These are phyloP conservation scores for Diaporthe ampelina DNA, from an alignment of 2,329 filamentous ascomycete species.

Conservation along the genomic window DNA sequence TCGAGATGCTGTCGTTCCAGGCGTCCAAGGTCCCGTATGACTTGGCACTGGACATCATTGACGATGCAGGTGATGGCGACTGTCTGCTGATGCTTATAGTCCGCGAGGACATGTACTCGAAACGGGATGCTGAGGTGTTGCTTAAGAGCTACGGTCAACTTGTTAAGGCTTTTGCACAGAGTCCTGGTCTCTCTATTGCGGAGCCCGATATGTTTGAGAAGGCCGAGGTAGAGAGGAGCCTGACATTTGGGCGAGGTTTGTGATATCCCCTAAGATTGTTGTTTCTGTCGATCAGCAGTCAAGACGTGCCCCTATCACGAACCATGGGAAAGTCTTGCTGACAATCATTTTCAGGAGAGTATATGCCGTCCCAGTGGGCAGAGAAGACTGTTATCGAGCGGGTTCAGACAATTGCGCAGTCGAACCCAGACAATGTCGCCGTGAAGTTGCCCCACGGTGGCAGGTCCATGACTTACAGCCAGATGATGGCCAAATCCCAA, in stretches of 20 bases:
- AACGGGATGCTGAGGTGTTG: not conserved
- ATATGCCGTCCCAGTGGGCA: not conserved
- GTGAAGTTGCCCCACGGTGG: slow-evolving; percentile 1
- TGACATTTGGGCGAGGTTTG: slow-evolving; percentile 4
- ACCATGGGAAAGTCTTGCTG: not conserved
- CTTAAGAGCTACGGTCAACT: slow-evolving; percentile 1
- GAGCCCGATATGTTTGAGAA: not conserved
- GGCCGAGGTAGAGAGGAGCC: not conserved
- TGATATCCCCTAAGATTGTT: not conserved
- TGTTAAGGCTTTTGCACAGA: not conserved
- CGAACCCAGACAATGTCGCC: not conserved
- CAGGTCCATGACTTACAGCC: slow-evolving; percentile 3
- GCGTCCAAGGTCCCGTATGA: slow-evolving; percentile 3
- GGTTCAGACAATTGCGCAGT: not conserved
- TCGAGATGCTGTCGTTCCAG: not conserved
- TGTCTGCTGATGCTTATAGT: slow-evolving; percentile 4
- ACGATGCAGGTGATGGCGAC: slow-evolving; percentile 9
- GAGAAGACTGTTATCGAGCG: slow-evolving; percentile 8
- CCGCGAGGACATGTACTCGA: slow-evolving; percentile 7
- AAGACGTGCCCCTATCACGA: not conserved
- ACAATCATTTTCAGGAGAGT: not conserved
- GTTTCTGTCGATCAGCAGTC: not conserved
- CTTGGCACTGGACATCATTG: slow-evolving; percentile 8
- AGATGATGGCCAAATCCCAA: slow-evolving; percentile 2
- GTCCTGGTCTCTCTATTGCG: slow-evolving; percentile 40